Base-by-base conservation (phyloP, 345 rosid genomes). In the Populus pruinosa region DNA sequence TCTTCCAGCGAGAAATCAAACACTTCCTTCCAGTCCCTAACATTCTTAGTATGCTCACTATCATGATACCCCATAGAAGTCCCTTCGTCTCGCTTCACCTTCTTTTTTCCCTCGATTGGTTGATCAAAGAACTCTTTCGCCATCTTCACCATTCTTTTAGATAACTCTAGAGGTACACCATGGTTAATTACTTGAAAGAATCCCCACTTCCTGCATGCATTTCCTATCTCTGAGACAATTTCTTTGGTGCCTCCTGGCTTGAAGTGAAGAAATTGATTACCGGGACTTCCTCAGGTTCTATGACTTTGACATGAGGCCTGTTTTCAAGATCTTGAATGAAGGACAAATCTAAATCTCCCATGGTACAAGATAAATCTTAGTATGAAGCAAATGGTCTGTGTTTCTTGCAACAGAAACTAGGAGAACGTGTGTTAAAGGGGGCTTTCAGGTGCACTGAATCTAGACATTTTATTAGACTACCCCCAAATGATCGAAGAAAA, bases 11-110 rank as follows among this genome's bases (percentile, higher is more conserved):
- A 80, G 55, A 87, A 59, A 79, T 92, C 92, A 53, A 92, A 92
- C 6, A 90, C 90, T 76, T 91, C 90, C 72, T 86, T 89, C 92
- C 88, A 91, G 72, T 88, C 92, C 83, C 88, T 90, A 8, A 88
- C 86, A 68, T 87, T 91, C 84, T 89, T 87, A 11, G 92, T 91
- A 71, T 87, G 93, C 79, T 92, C 92, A 50, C 82, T 74, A 43
- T 92, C 92, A 75, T 89, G 81, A 76, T 90, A 92, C 59, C 94
- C 94, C 55, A 87, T 76, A 4, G 85, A 82, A 38, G 78, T 79
- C 77, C 69, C 69, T 66, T 88, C 91, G 33, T 88, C 92, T 82
- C 91, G 83, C 78, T 86, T 85, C 67, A 82, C 88, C 76, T 88
- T 86, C 73, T 74, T 78, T 75, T 89, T 92, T 74, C 87, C 88